Percentiles rank a stretch among this genome's conserved stretches.
Conservation (phyloP, 2,329 filamentous ascomycete genomes). For the Alternaria tenuissima region DNA sequence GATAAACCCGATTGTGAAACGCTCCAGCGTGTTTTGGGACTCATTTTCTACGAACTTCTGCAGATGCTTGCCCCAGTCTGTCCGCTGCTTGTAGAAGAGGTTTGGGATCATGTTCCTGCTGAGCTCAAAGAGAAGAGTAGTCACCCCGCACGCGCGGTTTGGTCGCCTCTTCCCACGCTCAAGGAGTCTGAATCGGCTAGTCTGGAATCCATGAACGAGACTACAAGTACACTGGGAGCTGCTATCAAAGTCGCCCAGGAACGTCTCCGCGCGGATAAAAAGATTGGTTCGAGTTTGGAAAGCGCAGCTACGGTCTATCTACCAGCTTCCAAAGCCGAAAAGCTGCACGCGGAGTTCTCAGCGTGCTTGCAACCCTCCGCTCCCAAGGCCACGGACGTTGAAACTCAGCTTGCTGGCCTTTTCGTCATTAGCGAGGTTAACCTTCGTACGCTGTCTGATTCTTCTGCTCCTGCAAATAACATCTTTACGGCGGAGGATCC, state of each 20-base stretch:
- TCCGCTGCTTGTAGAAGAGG: constrained; percentile 86
- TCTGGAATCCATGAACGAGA: constrained; percentile 37
- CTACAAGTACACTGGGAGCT: constrained; percentile 61
- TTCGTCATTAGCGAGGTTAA: constrained; percentile 54
- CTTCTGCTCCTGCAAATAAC: neutral
- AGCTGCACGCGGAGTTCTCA: neutral
- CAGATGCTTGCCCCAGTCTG: constrained; percentile 83
- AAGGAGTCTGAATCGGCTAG: constrained; percentile 20
- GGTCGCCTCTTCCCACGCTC: constrained; percentile 29
- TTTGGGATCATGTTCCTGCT: constrained; percentile 78
- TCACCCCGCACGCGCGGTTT: constrained; percentile 39
- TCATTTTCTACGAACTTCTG: constrained; percentile 75
- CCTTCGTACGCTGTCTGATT: constrained; percentile 7
- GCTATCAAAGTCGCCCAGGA: constrained; percentile 82
- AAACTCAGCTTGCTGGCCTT: constrained; percentile 49
- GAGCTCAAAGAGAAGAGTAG: constrained; percentile 60
- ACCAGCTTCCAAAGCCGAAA: neutral
- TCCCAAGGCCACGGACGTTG: neutral
- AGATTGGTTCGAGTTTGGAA: constrained; percentile 82
- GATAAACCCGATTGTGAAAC: constrained; percentile 68
- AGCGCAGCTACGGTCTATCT: constrained; percentile 66
- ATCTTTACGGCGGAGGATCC: constrained; percentile 4
- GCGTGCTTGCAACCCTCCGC: constrained; percentile 10
- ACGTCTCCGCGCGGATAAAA: constrained; percentile 72
- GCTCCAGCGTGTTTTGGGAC: constrained; percentile 64